Percentiles rank a stretch among this genome's conserved stretches.
These are phyloP conservation scores for Colletotrichum sp. DNA, from an alignment of 2,329 filamentous ascomycete species.

Conservation along the genomic window DNA sequence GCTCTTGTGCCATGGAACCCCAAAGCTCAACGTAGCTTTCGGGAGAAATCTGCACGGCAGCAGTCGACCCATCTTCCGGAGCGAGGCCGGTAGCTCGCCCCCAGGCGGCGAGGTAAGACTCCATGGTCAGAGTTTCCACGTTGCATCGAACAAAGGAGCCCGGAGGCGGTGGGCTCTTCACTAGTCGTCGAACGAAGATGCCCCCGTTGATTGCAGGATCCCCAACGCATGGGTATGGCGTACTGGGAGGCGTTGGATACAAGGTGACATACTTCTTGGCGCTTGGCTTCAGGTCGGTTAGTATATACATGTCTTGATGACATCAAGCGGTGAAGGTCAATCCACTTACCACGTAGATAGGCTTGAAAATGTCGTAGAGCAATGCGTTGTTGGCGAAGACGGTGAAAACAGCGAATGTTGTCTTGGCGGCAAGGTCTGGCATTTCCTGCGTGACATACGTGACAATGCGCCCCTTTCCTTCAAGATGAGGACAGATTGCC, in stretches of 20 bases:
- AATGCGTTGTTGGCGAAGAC: neutral
- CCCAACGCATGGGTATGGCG: neutral
- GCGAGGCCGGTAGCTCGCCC: neutral
- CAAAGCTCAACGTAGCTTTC: neutral
- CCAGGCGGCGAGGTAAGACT: neutral
- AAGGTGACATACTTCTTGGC: neutral
- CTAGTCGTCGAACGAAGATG: neutral
- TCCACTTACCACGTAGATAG: neutral
- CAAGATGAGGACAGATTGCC: neutral
- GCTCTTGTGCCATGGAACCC: neutral
- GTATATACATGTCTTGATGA: neutral
- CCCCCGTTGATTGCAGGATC: neutral
- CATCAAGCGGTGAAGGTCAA: neutral
- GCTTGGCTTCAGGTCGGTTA: neutral
- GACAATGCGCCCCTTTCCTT: neutral
- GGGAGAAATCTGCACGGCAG: neutral
- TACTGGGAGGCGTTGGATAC: neutral
- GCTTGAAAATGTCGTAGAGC: neutral
- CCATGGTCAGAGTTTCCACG: neutral
- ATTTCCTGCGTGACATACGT: neutral
- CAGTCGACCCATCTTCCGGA: rapidly evolving
- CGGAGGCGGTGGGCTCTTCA: neutral
- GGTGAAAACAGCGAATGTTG: neutral
- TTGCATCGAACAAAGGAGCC: neutral
- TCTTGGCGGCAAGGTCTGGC: neutral